These are phyloP conservation scores for Pestalotiopsis sp. DNA, from an alignment of 2,329 filamentous ascomycete species.

Conservation along the genomic window DNA sequence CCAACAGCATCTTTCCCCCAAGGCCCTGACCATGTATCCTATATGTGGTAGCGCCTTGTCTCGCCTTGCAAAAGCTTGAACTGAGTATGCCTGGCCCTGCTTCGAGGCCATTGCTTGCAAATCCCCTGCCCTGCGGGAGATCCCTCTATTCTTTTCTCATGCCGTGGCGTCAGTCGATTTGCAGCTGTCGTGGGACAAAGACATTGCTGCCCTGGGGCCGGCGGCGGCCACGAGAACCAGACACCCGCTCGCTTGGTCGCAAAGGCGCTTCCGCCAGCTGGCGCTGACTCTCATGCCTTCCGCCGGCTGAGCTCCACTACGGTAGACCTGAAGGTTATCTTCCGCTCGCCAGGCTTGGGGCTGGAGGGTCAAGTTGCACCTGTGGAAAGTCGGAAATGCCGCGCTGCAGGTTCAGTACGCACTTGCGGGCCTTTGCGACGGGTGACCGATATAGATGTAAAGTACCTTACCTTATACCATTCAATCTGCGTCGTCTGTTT, in stretches of 20 bases:
- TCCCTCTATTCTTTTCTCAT: not conserved
- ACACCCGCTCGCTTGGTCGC: not conserved
- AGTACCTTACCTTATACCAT: not conserved
- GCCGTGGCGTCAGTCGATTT: not conserved
- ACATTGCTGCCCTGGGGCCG: not conserved
- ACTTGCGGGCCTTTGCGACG: not conserved
- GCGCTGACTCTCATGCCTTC: not conserved
- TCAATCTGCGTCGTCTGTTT: not conserved
- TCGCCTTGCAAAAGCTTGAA: not conserved
- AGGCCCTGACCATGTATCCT: slow-evolving; percentile 2
- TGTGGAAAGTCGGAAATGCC: not conserved
- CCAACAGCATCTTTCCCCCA: not conserved
- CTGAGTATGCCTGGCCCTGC: not conserved
- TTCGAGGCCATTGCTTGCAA: not conserved
- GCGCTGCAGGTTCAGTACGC: not conserved
- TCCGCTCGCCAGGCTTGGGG: not conserved
- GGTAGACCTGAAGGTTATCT: slow-evolving; percentile 8
- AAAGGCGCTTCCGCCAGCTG: not conserved
- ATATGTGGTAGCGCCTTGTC: slow-evolving; percentile 1
- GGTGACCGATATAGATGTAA: not conserved
- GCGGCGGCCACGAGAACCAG: not conserved
- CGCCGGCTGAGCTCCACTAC: slow-evolving; percentile 4
- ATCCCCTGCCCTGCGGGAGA: not conserved
- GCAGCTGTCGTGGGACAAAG: not conserved
- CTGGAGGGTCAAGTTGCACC: not conserved